Base-by-base conservation (phyloP, 2,329 filamentous ascomycete genomes). In the Chaetomiaceae sp. region DNA sequence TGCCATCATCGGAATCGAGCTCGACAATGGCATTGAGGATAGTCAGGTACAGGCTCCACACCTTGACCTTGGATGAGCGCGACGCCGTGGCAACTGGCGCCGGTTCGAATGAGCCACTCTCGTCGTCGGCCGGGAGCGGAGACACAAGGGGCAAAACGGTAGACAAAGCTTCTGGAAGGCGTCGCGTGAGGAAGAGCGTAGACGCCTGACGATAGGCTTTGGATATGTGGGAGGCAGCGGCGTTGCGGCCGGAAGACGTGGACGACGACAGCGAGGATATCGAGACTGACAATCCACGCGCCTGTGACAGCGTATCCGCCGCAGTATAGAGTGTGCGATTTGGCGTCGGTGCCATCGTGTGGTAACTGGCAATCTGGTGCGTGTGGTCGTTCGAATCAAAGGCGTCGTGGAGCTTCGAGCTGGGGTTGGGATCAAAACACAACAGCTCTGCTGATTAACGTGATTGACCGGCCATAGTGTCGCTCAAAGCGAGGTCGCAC, bases 41-140 rank as follows among this genome's bases (percentile, higher is more conserved):
- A 15, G 90, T 95, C 55, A 97, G 77, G 64, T 97, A 98, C 59
- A 98, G 76, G 65, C 89, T 95, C 93, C 93, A 98, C 53, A 97
- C 85, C 68, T 97, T 98, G 65, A 95, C 85, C 55, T 90, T 76
- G 47, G 88, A 93, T 26, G 83, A 86, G 55, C 85, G 81, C 34
- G 86, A 90, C 43, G 88, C 88, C 53, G 76, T 79, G 44, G 87
- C 84, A 43, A 96, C 81, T 4, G 89, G 88, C 22, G 88, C 84
- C 22, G 78, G 71, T 47, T 81, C 75, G 29, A 58, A 62, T 17
- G 65, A 53, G 41, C 70, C 68, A 17, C 68, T 67, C 47, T 73
- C 67, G 24, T 70, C 68, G 52, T 70, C 70, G 43, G 63, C 58
- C 19, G 70, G 62, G 2, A 69, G 71, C 7, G 82, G 75, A 1